These are phyloP conservation scores for Neofusicoccum laricinum DNA, from an alignment of 2,329 filamentous ascomycete genomes.

Conservation along the genomic window DNA sequence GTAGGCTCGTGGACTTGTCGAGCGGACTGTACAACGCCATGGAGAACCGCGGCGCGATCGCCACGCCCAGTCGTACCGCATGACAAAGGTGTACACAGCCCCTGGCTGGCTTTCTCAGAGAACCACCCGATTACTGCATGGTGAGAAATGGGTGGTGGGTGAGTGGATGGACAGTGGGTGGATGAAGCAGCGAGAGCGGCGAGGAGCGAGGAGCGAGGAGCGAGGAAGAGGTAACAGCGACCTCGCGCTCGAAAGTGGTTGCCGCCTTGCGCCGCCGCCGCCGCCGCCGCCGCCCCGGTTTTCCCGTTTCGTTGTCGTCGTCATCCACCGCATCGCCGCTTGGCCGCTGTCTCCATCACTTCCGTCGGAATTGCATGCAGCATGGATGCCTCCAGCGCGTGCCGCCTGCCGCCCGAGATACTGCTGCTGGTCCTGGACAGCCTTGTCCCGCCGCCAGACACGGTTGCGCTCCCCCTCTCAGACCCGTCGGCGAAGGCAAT, in stretches of 20 bases:
- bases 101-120: no score
- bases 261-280: no score
- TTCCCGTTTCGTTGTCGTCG: background rate
- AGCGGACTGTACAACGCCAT: no score
- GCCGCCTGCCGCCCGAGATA: constrained; percentile 26
- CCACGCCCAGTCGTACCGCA: no score
- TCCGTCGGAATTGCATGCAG: background rate
- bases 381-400: background rate
- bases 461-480: constrained; percentile 33
- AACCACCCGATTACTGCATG: no score
- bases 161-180: no score
- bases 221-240: background rate
- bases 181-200: no score
- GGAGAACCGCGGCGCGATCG: no score
- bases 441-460: constrained; percentile 19
- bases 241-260: background rate
- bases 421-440: constrained; percentile 28
- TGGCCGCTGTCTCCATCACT: background rate
- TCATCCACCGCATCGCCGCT: background rate
- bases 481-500: constrained; percentile 45
- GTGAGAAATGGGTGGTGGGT: no score
- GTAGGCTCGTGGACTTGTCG: no score
- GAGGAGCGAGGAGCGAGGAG: no score
- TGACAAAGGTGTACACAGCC: no score
- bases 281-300: background rate